Evolutionary conservation across 805 yeast species (phyloP).

Genomic region (Barnettozyma pratensis): DNA sequence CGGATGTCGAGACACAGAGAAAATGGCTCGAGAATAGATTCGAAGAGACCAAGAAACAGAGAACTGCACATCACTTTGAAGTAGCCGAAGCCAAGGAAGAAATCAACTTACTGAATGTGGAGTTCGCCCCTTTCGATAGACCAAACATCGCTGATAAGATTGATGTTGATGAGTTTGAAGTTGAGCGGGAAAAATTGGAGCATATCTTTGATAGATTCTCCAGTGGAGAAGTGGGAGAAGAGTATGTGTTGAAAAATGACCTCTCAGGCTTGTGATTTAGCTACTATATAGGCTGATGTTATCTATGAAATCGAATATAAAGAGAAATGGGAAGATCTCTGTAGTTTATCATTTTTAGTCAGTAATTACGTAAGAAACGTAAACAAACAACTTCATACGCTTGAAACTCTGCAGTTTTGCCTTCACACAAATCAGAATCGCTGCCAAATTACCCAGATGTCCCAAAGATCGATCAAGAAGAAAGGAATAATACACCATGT

Average conservation of each 20-base stretch:
- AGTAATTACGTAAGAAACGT: neutral
- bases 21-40: neutral
- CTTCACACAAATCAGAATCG: neutral
- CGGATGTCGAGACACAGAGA: conserved; percentile 1
- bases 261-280: neutral
- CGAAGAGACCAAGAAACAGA: neutral
- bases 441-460: conserved; percentile 2
- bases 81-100: neutral
- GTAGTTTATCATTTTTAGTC: neutral
- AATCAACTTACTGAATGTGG: neutral
- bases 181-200: neutral
- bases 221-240: neutral
- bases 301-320: too few relatives aligned
- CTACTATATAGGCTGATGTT: too few relatives aligned
- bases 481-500: conserved; percentile 10
- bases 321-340: too few relatives aligned
- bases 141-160: neutral
- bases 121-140: neutral
- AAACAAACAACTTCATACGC: neutral
- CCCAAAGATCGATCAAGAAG: conserved; percentile 4
- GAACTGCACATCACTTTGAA: conserved; percentile 3
- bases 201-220: neutral
- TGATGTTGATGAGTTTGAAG: neutral
- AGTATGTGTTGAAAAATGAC: neutral
- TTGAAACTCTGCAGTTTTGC: neutral